Evolutionary conservation across 495 filamentous ascomycete genomes (phyloP).

Genomic region (Extremus antarcticus): DNA sequence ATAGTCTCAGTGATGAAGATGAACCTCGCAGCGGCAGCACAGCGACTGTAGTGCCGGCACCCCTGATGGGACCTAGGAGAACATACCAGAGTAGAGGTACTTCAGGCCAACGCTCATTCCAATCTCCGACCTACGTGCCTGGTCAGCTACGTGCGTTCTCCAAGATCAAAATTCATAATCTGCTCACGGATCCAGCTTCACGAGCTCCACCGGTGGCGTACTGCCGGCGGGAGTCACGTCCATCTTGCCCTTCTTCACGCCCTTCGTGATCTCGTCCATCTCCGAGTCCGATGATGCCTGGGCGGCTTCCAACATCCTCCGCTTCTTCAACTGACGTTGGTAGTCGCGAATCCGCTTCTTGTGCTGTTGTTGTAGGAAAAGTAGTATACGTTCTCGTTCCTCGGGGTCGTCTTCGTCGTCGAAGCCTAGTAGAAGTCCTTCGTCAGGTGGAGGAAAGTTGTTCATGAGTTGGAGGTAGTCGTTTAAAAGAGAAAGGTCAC

Average conservation of each 20-base stretch:
- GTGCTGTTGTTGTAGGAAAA: too few species aligned
- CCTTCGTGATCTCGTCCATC: not conserved
- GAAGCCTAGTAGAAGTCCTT: too few species aligned
- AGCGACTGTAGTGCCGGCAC: not conserved
- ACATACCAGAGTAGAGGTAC: conserved; percentile 22
- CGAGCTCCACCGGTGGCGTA: conserved; percentile 12
- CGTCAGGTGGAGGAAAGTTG: too few species aligned
- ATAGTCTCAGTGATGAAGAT: not conserved
- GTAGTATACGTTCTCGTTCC: not conserved
- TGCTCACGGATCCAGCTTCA: conserved; percentile 18
- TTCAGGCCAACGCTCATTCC: conserved; percentile 21
- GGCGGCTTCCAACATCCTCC: not conserved
- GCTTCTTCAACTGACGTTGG: not conserved
- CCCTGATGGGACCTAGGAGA: not conserved
- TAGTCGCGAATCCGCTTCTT: too few species aligned
- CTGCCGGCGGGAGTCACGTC: conserved; percentile 3
- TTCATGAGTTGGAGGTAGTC: not conserved
- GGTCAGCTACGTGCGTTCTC: not conserved
- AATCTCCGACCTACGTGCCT: conserved; percentile 2
- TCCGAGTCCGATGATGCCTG: conserved; percentile 7
- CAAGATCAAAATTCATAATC: not conserved
- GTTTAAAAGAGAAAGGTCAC: not conserved
- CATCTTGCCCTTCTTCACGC: not conserved
- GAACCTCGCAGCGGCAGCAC: not conserved
- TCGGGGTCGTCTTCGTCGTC: not conserved